Evolutionary conservation across 306 rosid species (phyloP), one percentile per base, ranked within the genome.

Genomic region (Cucurbita moschata): DNA sequence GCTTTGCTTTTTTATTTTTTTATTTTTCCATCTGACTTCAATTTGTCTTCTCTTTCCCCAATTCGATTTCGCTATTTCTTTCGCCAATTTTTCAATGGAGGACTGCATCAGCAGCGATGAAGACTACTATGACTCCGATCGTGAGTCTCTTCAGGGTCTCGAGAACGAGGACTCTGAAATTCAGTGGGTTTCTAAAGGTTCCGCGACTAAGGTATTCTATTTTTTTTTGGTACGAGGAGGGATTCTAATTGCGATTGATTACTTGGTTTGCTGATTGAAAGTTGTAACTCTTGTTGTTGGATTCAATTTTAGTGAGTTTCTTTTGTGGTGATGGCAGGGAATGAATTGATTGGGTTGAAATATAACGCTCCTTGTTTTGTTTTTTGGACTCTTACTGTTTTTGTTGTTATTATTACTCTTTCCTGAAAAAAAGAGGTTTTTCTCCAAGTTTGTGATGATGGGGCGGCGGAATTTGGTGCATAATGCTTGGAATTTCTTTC

Each of bases 91-190:
- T 30, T 30, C 46, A 16, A 90, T 90, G 98, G 88, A 86, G 11
- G 90, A 82, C 76, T 81, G 60, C 58, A 14, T 73, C 38, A 81
- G 80, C 87, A 83, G 85, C 78, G 92, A 91, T 10, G 97, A 85
- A 4, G 95, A 87, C 18, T 87, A 62, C 40, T 82, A 13, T 7
- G 79, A 79, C 85, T 88, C 97, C 84, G 91, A 91, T 88, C 89
- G 81, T 42, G 94, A 87, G 0, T 90, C 87, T 19, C 76, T 77
- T 10, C 85, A 90, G 7, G 88, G 77, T 23, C 71, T 77, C 23
- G 90, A 76, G 43, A 88, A 85, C 77, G 94, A 90, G 5, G 96
- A 85, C 49, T 51, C 75, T 53, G 86, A 81, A 77, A 57, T 49
- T 67, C 80, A 77, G 30, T 76, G 84, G 75, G 80, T 63, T 43